Evolutionary conservation across 192 early-diverging fungal genomes (phyloP).

Genomic region (Lunasporangiospora selenospora): DNA sequence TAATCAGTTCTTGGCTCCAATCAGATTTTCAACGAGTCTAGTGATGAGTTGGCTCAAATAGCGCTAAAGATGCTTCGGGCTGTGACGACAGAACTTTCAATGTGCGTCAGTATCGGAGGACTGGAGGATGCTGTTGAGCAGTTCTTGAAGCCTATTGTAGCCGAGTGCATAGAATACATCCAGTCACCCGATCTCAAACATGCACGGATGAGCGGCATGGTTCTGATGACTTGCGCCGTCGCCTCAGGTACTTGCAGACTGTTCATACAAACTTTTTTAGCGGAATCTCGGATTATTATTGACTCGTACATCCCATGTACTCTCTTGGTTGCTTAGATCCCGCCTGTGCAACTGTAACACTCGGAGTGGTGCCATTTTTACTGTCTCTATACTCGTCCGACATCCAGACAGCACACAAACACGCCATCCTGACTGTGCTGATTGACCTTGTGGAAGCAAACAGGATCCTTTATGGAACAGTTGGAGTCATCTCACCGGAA

Average conservation of each 20-base stretch:
- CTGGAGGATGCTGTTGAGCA: constrained; percentile 42
- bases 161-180: constrained; percentile 57
- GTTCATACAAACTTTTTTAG: no score
- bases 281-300: no score
- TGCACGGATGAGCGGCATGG: constrained; percentile 59
- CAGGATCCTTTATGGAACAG: constrained; percentile 56
- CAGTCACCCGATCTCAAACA: constrained; percentile 66
- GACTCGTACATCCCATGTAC: no score
- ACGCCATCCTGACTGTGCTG: constrained; percentile 65
- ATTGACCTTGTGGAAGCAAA: constrained; percentile 70
- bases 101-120: constrained; percentile 24
- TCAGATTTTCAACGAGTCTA: constrained; percentile 74
- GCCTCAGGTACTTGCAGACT: constrained; percentile 50
- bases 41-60: constrained; percentile 61
- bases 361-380: constrained; percentile 61
- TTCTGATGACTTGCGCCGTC: constrained; percentile 60
- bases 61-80: constrained; percentile 61
- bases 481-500: constrained; percentile 28
- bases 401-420: constrained; percentile 54
- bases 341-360: constrained; percentile 55
- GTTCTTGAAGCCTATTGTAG: constrained; percentile 46
- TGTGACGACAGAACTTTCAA: constrained; percentile 66
- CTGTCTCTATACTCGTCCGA: constrained; percentile 56
- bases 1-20: no score
- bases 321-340: no score